These are phyloP conservation scores for Discostella pseudostelligera DNA, from an alignment of 108 stramenopile genomes.

Conservation along the genomic window DNA sequence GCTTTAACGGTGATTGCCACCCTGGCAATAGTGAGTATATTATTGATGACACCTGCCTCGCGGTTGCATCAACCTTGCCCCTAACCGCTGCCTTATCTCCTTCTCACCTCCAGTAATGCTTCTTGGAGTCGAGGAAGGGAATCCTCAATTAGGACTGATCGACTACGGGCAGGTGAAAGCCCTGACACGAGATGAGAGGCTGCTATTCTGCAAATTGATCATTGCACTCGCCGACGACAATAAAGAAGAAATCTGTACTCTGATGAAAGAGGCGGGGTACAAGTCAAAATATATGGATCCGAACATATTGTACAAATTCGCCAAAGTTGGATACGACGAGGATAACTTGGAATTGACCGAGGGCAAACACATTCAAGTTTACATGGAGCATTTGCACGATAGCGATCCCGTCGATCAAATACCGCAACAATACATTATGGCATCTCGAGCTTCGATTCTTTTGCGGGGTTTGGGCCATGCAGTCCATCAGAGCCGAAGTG, in stretches of 20 bases:
- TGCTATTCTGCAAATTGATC: conserved; percentile 66
- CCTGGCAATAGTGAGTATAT: conserved; percentile 46
- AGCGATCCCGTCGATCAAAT: conserved; percentile 65
- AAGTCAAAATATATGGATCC: conserved; percentile 66
- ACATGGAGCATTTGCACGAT: conserved; percentile 74
- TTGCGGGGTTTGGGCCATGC: conserved; percentile 77
- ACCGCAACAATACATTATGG: conserved; percentile 75
- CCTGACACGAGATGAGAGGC: conserved; percentile 60
- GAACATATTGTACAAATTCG: conserved; percentile 71
- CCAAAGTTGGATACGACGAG: conserved; percentile 69
- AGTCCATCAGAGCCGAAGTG: conserved; percentile 68
- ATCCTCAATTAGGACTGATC: conserved; percentile 73
- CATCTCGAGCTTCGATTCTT: conserved; percentile 58
- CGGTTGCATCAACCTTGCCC: not conserved
- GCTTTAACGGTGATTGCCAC: conserved; percentile 76
- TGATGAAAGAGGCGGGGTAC: conserved; percentile 70
- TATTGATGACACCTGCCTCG: not conserved
- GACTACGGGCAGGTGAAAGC: conserved; percentile 86
- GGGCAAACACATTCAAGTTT: conserved; percentile 81
- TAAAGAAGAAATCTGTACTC: conserved; percentile 44
- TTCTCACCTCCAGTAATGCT: not conserved
- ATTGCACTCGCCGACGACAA: conserved; percentile 77
- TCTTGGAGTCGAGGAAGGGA: conserved; percentile 60
- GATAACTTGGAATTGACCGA: conserved; percentile 63
- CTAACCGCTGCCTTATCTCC: not conserved